Conservation (phyloP, 495 filamentous ascomycete genomes). For the Jackrogersella multiformis region DNA sequence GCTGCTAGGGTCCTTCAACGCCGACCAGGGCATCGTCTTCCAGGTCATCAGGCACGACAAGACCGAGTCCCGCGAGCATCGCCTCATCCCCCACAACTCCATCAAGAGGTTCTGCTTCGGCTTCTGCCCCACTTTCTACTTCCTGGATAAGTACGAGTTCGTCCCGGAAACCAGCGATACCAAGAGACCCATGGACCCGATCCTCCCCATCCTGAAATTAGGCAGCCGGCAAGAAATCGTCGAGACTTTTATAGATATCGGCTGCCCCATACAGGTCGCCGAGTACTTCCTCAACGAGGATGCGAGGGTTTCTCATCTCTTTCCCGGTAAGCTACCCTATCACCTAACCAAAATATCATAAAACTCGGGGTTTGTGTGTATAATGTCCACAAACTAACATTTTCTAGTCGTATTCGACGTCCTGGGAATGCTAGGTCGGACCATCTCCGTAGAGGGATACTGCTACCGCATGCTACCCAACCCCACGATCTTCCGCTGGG, state of each 20-base stretch:
- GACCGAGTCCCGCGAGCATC: slow-evolving; percentile 53
- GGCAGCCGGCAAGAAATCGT: slow-evolving; percentile 52
- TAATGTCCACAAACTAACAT: slow-evolving; percentile 4
- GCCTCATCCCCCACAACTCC: slow-evolving; percentile 56
- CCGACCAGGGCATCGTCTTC: slow-evolving; percentile 59
- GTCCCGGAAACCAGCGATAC: slow-evolving; percentile 41
- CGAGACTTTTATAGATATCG: slow-evolving; percentile 57
- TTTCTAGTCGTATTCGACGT: slow-evolving; percentile 59
- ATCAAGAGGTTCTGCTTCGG: slow-evolving; percentile 61
- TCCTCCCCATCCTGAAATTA: slow-evolving; percentile 48
- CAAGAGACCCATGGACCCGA: slow-evolving; percentile 15
- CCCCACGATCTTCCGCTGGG: slow-evolving; percentile 58
- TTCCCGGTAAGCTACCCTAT: slow-evolving; percentile 51
- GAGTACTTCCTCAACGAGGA: slow-evolving; percentile 50
- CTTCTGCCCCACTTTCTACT: slow-evolving; percentile 56
- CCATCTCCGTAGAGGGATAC: slow-evolving; percentile 51
- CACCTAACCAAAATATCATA: neutral
- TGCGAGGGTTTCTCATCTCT: slow-evolving; percentile 53
- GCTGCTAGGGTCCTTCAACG: slow-evolving; percentile 52
- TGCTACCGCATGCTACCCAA: slow-evolving; percentile 60
- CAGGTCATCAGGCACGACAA: slow-evolving; percentile 55
- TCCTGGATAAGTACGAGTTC: slow-evolving; percentile 27
- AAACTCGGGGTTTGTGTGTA: neutral
- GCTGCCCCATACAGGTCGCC: slow-evolving; percentile 54
- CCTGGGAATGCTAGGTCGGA: slow-evolving; percentile 61